Evolutionary conservation across 2,329 filamentous ascomycete genomes (phyloP).

Genomic region (Zasmidium angulare): DNA sequence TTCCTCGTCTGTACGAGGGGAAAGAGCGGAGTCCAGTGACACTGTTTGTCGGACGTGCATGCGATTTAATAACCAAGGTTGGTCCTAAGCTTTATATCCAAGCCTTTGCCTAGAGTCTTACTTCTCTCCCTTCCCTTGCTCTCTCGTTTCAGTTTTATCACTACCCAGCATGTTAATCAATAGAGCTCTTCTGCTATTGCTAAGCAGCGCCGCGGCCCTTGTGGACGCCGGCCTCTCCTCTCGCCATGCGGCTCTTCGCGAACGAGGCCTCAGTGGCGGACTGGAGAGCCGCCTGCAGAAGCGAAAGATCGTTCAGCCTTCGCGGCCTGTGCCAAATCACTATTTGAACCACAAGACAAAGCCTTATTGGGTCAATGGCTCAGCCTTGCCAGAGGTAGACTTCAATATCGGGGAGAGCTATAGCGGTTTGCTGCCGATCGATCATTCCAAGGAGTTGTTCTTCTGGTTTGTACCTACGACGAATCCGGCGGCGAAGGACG

Average conservation of each 20-base stretch:
- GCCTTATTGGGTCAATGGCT: constrained; percentile 24
- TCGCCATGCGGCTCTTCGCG: background rate
- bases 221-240: constrained; percentile 1
- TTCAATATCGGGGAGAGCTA: constrained; percentile 38
- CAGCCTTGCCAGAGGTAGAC: constrained; percentile 31
- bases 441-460: constrained; percentile 43
- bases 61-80: background rate
- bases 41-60: background rate
- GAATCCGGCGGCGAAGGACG: constrained; percentile 44
- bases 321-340: constrained; percentile 2
- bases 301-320: constrained; percentile 2
- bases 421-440: constrained; percentile 31
- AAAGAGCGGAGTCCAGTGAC: too few species aligned
- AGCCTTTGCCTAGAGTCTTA: background rate
- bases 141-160: too few species aligned
- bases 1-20: too few species aligned
- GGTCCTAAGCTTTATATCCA: background rate
- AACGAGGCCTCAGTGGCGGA: background rate
- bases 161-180: background rate
- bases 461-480: constrained; percentile 53
- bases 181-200: background rate
- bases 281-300: background rate
- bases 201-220: background rate
- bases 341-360: constrained; percentile 14
- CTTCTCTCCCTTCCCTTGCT: background rate